Base-by-base conservation (phyloP, 192 early-diverging fungal species). In the Dissophora ornata region DNA sequence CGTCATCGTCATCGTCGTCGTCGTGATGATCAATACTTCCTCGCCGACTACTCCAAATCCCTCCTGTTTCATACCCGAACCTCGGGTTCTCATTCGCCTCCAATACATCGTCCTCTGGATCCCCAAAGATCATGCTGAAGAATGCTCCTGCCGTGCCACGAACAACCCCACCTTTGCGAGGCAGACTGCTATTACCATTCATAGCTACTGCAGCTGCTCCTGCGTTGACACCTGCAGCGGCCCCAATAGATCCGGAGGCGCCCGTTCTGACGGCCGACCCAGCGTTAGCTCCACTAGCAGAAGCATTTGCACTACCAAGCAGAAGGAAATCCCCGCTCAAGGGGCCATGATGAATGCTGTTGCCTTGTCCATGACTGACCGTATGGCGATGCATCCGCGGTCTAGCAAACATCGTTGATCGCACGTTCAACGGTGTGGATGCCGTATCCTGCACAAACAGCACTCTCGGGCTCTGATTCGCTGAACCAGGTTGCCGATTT, bases 41-140 rank as follows among this genome's bases (percentile, higher is more conserved):
- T 1, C 73, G 73, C 11, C 64, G 64, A 40, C 52, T 54, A 13
- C 47, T 50, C 73, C 73, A 77, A 25, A 67, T 57, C 7, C 73
- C 73, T 10, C 73, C 73, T 7, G 73, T 77, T 38, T 77, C 73
- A 30, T 77, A 77, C 40, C 73, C 73, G 19, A 77, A 77, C 15
- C 58, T 49, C n/a, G 65, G 52, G 25, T 67, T 77, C 53, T 77
- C 62, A 13, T 77, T 58, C 26, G 49, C 64, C 19, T 61, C 73
- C 53, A 77, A 13, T 16, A 65, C 59, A 40, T 45, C 44, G 44
- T 45, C 13, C 7, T 38, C 36, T 38, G 6, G 7, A 38, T 67
- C 73, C 0, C 73, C 73, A 67, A 77, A 77, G 32, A 77, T 61
- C 73, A 77, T 67, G 47, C 60, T 77, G 26, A 77, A 77, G 53